Base-by-base conservation (phyloP, 1,139 yeast genomes). In the Meyerozyma carpophila region DNA sequence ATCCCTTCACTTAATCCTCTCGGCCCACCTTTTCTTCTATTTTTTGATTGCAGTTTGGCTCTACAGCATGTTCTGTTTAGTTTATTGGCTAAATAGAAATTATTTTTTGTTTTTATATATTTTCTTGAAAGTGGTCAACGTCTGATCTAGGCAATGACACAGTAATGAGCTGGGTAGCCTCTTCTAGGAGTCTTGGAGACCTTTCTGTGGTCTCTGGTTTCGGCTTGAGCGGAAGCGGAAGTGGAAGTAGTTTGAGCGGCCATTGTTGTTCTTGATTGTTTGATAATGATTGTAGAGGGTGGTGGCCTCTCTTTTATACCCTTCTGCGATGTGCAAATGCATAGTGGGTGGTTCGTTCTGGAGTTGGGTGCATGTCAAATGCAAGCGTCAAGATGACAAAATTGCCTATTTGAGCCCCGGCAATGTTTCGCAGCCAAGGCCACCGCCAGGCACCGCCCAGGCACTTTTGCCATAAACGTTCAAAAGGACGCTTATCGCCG, bases 221-320 rank as follows among this genome's bases (percentile, higher is more conserved):
- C 37, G 37, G 25, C 14, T 16, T 32, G 18, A 9, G 36, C 20
- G 13, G 25, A 20, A 10, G 37, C 13, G 14, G 37, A 10, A 34
- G 37, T 34, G 16, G 36, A 32, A 34, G 37, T 18, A 34, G 37
- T 20, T 34, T 34, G 37, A 34, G 37, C 37, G 26, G 26, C 37
- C 37, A 34, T 34, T 24, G 37, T 34, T 20, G 37, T 34, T 18
- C 2, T 6, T 20, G 37, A 10, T 34, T 27, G 29, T 27, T 27
- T 27, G 29, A 27, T 27, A n/a, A 27, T 11, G 29, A 34, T 16
- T 18, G 9, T 3, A 20, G 38, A 36, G 11, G 29, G 13, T 3
- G 13, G 13, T 11, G 13, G 39, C 9, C n/a, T 3, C 14, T 34
- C 25, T 18, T 34, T 20, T 34, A 34, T 34, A 34, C 14, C 3